Base-by-base conservation (phyloP, 495 filamentous ascomycete species). In the Neurospora hispaniola region DNA sequence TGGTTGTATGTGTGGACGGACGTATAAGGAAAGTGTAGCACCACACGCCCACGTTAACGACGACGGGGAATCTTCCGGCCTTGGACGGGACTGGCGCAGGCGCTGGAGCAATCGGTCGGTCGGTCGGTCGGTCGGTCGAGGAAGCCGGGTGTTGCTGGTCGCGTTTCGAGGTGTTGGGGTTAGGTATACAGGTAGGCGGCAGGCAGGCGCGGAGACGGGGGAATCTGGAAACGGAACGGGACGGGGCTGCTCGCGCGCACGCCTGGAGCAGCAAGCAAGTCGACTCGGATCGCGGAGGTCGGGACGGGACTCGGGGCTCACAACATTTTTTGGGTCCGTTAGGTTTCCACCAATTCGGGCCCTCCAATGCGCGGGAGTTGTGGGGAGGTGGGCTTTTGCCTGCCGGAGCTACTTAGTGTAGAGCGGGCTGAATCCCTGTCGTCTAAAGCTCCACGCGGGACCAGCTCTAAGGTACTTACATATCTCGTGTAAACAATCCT, bases 281-380 rank as follows among this genome's bases (percentile, higher is more conserved):
- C 54, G 12, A 62, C 12, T 62, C 54, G 54, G 54, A 62, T 62
- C 54, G 54, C 54, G 54, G 54, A 62, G 54, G 54, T 62, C 54
- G 27, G 54, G 27, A 35, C 70, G 27, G 43, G 42, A 71, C 27
- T 71, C 27, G 62, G 72, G 76, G 70, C 71, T 72, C 59, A 59
- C 69, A 79, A 79, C 77, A 76, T 74, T 79, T 79, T 79, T 79
- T 75, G 75, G 73, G 42, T 40, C 18, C 44, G 42, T 4, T 35
- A 16, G 42, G 6, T 39, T 39, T 12, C 43, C 39, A 59, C 73
- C 73, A 79, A 77, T 79, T 74, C 42, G 20, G 12, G 20, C 5
- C 68, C 18, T 18, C 69, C 44, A 75, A 70, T 78, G 74, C 73
- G 27, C 43, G 44, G 41, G 27, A 73, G 72, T 69, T 73, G 38